Conservation (phyloP, 768 basidiomycete species). For the Leccinum boreale region DNA sequence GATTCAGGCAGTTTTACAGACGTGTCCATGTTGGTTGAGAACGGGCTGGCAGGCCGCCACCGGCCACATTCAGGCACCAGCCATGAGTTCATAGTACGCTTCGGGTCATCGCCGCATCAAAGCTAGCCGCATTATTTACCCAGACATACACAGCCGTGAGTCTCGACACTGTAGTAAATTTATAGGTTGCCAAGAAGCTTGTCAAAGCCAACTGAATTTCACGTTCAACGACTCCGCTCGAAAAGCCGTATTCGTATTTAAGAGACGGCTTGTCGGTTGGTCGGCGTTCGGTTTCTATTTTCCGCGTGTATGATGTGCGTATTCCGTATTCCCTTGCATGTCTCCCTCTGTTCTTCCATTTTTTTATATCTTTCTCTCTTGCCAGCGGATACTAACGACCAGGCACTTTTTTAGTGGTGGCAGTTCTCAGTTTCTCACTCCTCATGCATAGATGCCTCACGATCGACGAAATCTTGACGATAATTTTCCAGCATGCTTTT, state of each 20-base stretch:
- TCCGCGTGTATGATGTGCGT: conserved; percentile 27
- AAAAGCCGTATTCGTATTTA: conserved; percentile 10
- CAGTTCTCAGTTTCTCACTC: conserved; percentile 11
- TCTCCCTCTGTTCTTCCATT: not conserved
- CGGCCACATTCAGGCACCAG: conserved; percentile 21
- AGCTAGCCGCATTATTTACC: conserved; percentile 19
- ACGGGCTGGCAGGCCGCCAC: conserved; percentile 1
- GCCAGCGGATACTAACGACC: conserved; percentile 1
- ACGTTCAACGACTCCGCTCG: conserved; percentile 21
- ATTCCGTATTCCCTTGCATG: not conserved
- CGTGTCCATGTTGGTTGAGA: not conserved
- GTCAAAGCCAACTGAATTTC: not conserved
- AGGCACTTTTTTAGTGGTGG: conserved; percentile 7
- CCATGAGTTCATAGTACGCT: conserved; percentile 5
- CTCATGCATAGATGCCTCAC: conserved; percentile 33
- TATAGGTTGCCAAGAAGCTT: not conserved
- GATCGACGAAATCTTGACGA: conserved; percentile 33
- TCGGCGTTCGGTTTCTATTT: conserved; percentile 13
- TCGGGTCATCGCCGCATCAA: conserved; percentile 1
- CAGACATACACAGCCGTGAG: conserved; percentile 19
- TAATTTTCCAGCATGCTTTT: conserved; percentile 30
- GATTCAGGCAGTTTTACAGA: not conserved
- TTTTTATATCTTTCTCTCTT: not conserved
- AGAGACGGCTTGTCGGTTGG: not conserved
- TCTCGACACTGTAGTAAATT: not conserved